A percentile compares a stretch with the other conserved stretches of the same genome.
These are phyloP conservation scores for Leishmania guyanensis DNA, from an alignment of 208 protist genomes.

Conservation along the genomic window DNA sequence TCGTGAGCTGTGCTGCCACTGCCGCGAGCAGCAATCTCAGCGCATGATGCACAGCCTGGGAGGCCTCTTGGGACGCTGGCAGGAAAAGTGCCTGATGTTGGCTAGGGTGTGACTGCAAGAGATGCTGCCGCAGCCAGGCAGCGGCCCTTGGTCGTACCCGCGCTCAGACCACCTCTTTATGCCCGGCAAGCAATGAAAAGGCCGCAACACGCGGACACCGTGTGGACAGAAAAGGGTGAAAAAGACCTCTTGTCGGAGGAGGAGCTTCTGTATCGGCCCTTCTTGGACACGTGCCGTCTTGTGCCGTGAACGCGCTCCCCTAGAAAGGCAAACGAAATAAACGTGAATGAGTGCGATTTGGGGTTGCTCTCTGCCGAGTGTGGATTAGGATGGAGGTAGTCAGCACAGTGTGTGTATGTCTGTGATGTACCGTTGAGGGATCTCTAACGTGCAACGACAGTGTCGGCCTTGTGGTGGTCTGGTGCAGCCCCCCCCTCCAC, in stretches of 20 bases:
- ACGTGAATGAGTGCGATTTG: neutral
- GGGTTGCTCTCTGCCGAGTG: neutral
- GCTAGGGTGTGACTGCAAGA: neutral
- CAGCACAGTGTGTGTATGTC: neutral
- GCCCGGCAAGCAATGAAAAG: neutral
- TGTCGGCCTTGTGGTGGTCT: too few relatives aligned
- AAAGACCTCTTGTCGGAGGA: neutral
- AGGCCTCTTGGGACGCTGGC: constrained; percentile 6
- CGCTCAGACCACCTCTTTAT: neutral
- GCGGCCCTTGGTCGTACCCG: neutral
- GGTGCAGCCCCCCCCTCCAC: too few relatives aligned
- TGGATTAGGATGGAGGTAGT: neutral
- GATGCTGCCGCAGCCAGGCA: neutral
- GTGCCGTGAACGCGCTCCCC: neutral
- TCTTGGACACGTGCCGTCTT: neutral
- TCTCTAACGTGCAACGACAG: neutral
- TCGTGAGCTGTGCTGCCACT: constrained; percentile 15
- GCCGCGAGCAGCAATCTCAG: constrained; percentile 11
- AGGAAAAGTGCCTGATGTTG: neutral
- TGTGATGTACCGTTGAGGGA: neutral
- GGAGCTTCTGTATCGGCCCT: neutral
- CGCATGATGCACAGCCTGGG: constrained; percentile 15
- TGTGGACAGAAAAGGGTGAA: neutral
- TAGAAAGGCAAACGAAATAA: neutral
- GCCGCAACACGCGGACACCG: neutral